Conservation (phyloP, 371 early-diverging fungal species). For the Circinella minor region DNA sequence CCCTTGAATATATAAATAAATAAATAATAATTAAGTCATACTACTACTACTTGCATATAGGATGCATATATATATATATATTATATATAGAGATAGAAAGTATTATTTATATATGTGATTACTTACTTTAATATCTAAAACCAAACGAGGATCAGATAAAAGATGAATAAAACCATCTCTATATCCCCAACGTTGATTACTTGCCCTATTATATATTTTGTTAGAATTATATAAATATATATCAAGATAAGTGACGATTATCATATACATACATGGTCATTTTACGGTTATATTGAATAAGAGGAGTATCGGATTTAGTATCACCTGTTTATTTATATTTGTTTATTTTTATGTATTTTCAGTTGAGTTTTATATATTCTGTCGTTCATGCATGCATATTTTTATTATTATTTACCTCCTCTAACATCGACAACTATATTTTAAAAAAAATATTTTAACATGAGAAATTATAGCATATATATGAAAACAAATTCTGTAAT, state of each 20-base stretch:
- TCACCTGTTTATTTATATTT: constrained; percentile 25
- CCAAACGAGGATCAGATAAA: constrained; percentile 42
- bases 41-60: too few species aligned
- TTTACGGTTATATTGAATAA: constrained; percentile 44
- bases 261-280: constrained; percentile 33
- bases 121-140: constrained; percentile 37
- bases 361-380: background rate
- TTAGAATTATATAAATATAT: too few species aligned
- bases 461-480: background rate
- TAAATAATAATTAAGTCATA: too few species aligned
- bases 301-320: constrained; percentile 25
- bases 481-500: background rate
- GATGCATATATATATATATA: too few species aligned
- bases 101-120: too few species aligned
- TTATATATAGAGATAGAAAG: too few species aligned
- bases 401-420: constrained; percentile 31
- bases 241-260: background rate
- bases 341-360: background rate
- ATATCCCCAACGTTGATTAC: constrained; percentile 48
- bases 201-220: constrained; percentile 26
- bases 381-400: background rate
- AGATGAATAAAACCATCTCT: constrained; percentile 43
- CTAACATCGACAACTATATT: constrained; percentile 41
- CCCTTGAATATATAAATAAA: constrained; percentile 21
- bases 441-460: too few species aligned